A percentile compares a stretch with the other conserved stretches of the same genome.
Conservation (phyloP, 345 rosid species). For the Alliaria petiolata region DNA sequence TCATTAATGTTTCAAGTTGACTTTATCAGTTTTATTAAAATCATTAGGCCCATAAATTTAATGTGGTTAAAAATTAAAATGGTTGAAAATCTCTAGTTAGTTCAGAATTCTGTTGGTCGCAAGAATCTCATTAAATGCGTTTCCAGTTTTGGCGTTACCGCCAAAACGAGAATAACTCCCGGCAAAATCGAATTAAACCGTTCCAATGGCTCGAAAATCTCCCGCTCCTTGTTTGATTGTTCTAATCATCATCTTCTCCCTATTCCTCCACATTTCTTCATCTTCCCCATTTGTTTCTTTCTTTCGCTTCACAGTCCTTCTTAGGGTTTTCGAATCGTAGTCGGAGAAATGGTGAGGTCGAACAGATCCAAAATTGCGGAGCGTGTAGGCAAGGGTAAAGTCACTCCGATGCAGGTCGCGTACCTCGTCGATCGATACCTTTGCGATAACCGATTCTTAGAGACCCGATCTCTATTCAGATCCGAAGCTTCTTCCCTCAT, state of each 20-base stretch:
- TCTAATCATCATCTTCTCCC: neutral
- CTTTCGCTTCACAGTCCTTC: neutral
- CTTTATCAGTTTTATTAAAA: too few relatives aligned
- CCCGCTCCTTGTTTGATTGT: constrained; percentile 26
- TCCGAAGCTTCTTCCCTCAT: constrained; percentile 78
- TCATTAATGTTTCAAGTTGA: too few relatives aligned
- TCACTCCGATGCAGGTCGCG: constrained; percentile 84
- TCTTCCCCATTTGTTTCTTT: neutral
- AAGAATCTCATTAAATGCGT: too few relatives aligned
- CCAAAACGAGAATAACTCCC: constrained; percentile 16
- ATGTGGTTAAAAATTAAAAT: too few relatives aligned
- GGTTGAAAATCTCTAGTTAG: too few relatives aligned
- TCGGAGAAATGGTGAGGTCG: constrained; percentile 74
- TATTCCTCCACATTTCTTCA: neutral
- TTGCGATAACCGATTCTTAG: constrained; percentile 57
- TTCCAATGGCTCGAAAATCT: constrained; percentile 6
- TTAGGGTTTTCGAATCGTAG: neutral
- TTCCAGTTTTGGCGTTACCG: constrained; percentile 13
- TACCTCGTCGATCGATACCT: constrained; percentile 92
- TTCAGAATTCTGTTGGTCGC: too few relatives aligned
- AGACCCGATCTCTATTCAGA: constrained; percentile 66
- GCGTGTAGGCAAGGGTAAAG: constrained; percentile 63
- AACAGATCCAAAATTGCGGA: constrained; percentile 44
- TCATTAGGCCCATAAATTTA: too few relatives aligned
- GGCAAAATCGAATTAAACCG: constrained; percentile 30